Evolutionary conservation across 2,329 filamentous ascomycete genomes (phyloP).

Genomic region (Chrysosporium queenslandicum): DNA sequence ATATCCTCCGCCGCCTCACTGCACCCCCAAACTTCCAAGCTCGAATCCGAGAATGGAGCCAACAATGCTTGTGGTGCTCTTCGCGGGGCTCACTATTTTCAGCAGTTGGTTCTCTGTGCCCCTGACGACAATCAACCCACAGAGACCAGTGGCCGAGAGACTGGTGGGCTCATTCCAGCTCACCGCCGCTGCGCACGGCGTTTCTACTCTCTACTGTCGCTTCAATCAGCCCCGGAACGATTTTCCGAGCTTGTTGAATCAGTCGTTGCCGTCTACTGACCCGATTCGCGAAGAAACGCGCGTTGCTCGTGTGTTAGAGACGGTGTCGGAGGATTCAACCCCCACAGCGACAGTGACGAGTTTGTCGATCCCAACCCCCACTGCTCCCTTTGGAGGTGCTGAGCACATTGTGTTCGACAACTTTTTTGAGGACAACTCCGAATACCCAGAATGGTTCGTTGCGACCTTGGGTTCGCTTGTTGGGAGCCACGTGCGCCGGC

Average conservation of each 20-base stretch:
- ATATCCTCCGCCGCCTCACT: not conserved
- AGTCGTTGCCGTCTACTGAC: not conserved
- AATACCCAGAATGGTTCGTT: conserved; percentile 10
- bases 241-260: conserved; percentile 5
- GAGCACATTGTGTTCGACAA: conserved; percentile 5
- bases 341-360: not conserved
- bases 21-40: not conserved
- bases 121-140: conserved; percentile 18
- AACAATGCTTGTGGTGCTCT: conserved; percentile 6
- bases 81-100: conserved; percentile 17
- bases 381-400: conserved; percentile 9
- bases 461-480: conserved; percentile 2
- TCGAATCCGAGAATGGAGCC: conserved; percentile 7
- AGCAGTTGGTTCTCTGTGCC: conserved; percentile 20
- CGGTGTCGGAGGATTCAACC: not conserved
- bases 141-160: conserved; percentile 17
- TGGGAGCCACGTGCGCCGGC: conserved; percentile 2
- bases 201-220: conserved; percentile 7
- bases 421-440: conserved; percentile 3
- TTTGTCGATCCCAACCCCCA: conserved; percentile 2
- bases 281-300: not conserved
- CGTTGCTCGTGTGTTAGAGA: not conserved
- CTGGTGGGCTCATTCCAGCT: conserved; percentile 19
- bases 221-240: not conserved
- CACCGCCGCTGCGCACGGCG: conserved; percentile 17